These are phyloP conservation scores for Euptelea pleiosperma DNA, from an alignment of 164 flowering plant genomes.

Conservation along the genomic window DNA sequence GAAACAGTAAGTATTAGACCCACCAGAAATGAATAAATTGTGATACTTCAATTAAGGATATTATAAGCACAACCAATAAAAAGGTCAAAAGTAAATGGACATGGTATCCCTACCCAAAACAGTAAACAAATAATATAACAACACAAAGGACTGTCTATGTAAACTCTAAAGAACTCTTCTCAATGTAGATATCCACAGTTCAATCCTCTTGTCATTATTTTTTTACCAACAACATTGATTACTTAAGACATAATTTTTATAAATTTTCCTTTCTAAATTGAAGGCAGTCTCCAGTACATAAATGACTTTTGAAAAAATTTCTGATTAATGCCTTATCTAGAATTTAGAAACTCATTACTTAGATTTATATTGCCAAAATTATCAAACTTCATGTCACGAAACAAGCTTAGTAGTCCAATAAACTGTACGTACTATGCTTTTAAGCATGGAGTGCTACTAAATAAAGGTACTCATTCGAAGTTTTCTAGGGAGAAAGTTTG, in stretches of 20 bases:
- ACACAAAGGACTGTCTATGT: too few species aligned
- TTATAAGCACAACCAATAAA: background rate
- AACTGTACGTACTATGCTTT: background rate
- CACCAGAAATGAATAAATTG: background rate
- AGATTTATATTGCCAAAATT: background rate
- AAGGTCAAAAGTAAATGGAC: too few species aligned
- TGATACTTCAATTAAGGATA: background rate
- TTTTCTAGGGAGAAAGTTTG: background rate
- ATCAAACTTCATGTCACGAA: background rate
- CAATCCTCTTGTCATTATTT: too few species aligned
- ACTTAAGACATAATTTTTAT: background rate
- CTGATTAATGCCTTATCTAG: background rate
- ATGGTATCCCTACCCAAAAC: too few species aligned
- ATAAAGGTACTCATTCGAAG: background rate
- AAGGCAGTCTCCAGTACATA: background rate
- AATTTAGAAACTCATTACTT: background rate
- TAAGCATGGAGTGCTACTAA: background rate
- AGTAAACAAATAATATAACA: too few species aligned
- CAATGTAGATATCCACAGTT: too few species aligned
- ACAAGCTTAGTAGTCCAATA: background rate
- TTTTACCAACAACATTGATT: background rate
- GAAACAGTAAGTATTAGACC: background rate
- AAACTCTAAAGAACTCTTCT: too few species aligned
- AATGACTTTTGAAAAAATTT: too few species aligned
- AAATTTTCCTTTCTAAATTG: too few species aligned